Percentiles rank a stretch among this genome's conserved stretches.
Conservation (phyloP, 192 early-diverging fungal species). For the Mortierella antarctica region DNA sequence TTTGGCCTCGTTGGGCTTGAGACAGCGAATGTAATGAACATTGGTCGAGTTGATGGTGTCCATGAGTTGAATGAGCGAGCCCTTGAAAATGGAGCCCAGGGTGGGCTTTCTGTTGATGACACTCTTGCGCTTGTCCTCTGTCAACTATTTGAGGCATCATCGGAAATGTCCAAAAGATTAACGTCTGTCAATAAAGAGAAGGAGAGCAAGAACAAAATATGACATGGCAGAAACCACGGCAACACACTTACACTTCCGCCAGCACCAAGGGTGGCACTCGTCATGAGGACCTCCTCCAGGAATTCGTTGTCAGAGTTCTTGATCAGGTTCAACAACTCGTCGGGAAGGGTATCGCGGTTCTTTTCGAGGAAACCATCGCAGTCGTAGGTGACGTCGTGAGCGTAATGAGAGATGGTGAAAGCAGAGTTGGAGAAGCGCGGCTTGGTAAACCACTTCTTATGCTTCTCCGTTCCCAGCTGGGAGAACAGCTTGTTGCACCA, state of each 20-base stretch:
- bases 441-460: slow-evolving; percentile 87
- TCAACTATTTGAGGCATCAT: slow-evolving; percentile 17
- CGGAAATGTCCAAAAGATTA: not conserved
- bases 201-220: not conserved
- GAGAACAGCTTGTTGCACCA: slow-evolving; percentile 92
- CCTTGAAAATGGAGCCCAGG: slow-evolving; percentile 96
- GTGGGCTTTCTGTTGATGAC: slow-evolving; percentile 84
- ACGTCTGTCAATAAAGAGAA: not conserved
- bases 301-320: slow-evolving; percentile 83
- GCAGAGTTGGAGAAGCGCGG: slow-evolving; percentile 88
- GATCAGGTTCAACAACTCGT: slow-evolving; percentile 86
- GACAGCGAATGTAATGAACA: slow-evolving; percentile 98
- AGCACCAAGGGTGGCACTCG: slow-evolving; percentile 39
- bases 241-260: slow-evolving; percentile 46
- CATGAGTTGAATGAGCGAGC: slow-evolving; percentile 94
- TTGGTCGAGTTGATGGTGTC: slow-evolving; percentile 93
- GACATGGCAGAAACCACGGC: not conserved
- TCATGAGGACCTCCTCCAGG: slow-evolving; percentile 79
- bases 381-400: slow-evolving; percentile 93
- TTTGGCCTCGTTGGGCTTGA: slow-evolving; percentile 98
- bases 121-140: slow-evolving; percentile 62
- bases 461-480: slow-evolving; percentile 75
- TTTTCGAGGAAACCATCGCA: slow-evolving; percentile 98
- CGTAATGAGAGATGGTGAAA: slow-evolving; percentile 97
- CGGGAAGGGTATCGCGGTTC: slow-evolving; percentile 98